phyloP scores from a whole-genome alignment of 768 basidiomycete genomes.

The Peribolospora kevripleyi region DNA sequence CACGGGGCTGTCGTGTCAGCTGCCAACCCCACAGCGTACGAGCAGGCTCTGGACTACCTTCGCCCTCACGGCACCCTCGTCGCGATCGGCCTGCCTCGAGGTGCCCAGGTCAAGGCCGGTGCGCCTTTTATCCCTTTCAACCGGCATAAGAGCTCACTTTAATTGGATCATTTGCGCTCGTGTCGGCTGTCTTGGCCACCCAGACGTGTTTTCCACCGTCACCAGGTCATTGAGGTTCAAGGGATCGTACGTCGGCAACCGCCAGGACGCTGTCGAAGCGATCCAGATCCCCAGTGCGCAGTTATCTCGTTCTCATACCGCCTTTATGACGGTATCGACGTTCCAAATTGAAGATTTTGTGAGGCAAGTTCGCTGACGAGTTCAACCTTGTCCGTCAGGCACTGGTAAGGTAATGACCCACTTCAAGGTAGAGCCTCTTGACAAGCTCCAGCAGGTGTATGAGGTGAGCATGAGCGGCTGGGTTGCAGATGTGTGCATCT shows the following conservation, averaged over 20 bases:
- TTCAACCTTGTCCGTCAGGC: no score
- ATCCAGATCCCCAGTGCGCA: constrained; percentile 39
- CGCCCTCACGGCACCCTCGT: constrained; percentile 47
- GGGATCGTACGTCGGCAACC: constrained; percentile 34
- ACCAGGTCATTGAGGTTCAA: constrained; percentile 18
- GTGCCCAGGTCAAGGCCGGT: constrained; percentile 26
- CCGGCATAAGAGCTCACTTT: neutral
- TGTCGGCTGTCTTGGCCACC: neutral
- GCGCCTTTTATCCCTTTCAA: neutral
- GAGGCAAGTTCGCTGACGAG: no score
- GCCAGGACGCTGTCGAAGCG: constrained; percentile 63
- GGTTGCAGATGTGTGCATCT: no score
- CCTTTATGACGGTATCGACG: no score
- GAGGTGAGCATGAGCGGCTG: no score
- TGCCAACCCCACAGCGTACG: constrained; percentile 21
- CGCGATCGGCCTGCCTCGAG: constrained; percentile 48
- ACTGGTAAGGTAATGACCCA: constrained; percentile 37
- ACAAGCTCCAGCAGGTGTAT: no score
- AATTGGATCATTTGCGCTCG: neutral
- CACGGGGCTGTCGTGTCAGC: constrained; percentile 28
- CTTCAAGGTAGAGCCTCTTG: no score
- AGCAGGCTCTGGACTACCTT: constrained; percentile 38
- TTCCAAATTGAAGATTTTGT: no score
- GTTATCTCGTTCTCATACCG: no score
- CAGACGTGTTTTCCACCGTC: constrained; percentile 9